Evolutionary conservation across 225 moss, liverwort and hornwort genomes (phyloP), one percentile per base, ranked within the genome.

Genomic region (Asterella californica): DNA sequence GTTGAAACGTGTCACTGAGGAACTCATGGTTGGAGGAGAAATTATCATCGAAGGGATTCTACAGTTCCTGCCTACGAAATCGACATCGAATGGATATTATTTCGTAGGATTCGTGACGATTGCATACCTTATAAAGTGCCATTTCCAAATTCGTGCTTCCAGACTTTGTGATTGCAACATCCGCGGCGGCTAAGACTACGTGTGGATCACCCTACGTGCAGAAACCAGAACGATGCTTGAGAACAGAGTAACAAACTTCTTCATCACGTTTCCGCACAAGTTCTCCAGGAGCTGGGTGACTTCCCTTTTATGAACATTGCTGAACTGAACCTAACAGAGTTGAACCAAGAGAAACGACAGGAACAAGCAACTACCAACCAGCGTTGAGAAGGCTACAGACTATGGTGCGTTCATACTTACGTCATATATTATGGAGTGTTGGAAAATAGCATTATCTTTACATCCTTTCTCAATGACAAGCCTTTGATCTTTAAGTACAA

Each of bases 151-250:
- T 95, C 38, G 86, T 88, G 80, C 94, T 95, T 76, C 93, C 94
- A 47, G 94, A 95, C 84, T 95, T 95, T 2, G 93, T 91, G 36
- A 95, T 90, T 79, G 91, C 94, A 79, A 95, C 83, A 80, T 95
- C 93, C 34, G 93, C 87, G 72, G 93, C 94, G 2, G 86, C 74
- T 85, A 95, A 90, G 70, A 87, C 88, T 80, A 55, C 80, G 12
- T 86, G 85, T 6, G 89, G 79, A 81, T 90, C 89, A 72, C 89
- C 93, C 94, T 92, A 88, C 85, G 79, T 67, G 79, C 17, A 19
- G 19, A 33, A 32, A 50, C 18, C 32, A 1, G 19, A 69, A 21
- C 24, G 22, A 70, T 38, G 45, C 22, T 27, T 29, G 11, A 49
- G 15, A 49, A 62, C 61, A 24, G 24, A 62, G 2, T 15, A 62